phyloP scores from a whole-genome alignment of 805 yeast species.

The Alloascoidea africana region DNA sequence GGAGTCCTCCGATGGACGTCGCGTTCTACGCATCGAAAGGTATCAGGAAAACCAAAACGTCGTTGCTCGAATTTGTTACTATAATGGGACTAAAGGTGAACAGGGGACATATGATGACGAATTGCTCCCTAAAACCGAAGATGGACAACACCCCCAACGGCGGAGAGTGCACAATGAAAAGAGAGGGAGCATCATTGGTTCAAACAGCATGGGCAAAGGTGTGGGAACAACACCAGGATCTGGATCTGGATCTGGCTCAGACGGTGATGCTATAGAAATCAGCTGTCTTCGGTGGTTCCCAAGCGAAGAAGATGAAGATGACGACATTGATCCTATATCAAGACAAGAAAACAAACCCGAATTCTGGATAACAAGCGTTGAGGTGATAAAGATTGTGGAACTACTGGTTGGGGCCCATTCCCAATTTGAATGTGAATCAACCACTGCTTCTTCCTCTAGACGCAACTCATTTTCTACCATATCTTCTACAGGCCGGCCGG shows the following conservation, averaged over 20 bases:
- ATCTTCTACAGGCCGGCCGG: too few species aligned
- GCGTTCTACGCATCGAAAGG: background rate
- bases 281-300: too few species aligned
- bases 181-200: too few species aligned
- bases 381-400: constrained; percentile 51
- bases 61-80: background rate
- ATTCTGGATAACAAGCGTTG: constrained; percentile 46
- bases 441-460: background rate
- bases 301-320: too few species aligned
- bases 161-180: too few species aligned
- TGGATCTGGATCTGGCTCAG: background rate
- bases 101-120: background rate
- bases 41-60: background rate
- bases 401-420: constrained; percentile 35
- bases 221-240: too few species aligned
- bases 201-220: too few species aligned
- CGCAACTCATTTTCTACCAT: too few species aligned
- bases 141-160: background rate
- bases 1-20: background rate
- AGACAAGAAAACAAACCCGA: too few species aligned
- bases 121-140: background rate
- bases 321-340: too few species aligned
- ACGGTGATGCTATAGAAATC: background rate
- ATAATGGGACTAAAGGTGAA: too few species aligned
- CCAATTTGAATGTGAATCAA: background rate